phyloP scores from a whole-genome alignment of 2,329 filamentous ascomycete species.

The Hypoxylon sp. region DNA sequence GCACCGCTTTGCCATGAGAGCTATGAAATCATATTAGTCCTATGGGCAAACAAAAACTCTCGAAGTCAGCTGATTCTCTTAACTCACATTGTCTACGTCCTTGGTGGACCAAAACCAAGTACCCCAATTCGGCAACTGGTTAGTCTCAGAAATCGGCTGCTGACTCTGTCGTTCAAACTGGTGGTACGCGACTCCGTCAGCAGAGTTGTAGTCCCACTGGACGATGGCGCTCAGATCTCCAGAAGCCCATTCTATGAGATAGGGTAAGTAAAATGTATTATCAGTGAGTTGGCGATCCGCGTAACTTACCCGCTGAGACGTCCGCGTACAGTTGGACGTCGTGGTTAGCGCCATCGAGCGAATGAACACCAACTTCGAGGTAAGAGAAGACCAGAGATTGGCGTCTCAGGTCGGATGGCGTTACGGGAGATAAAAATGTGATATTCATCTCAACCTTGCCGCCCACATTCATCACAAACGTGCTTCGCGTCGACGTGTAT shows the following conservation, averaged over 20 bases:
- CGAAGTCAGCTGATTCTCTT: neutral
- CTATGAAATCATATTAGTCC: conserved; percentile 55
- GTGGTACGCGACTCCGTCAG: conserved; percentile 72
- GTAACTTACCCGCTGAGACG: conserved; percentile 73
- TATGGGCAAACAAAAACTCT: neutral
- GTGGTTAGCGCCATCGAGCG: conserved; percentile 73
- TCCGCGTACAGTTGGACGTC: conserved; percentile 80
- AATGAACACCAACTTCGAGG: conserved; percentile 73
- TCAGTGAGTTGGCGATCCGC: neutral
- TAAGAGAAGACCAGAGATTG: conserved; percentile 81
- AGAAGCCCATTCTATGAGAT: conserved; percentile 76
- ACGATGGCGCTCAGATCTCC: conserved; percentile 70
- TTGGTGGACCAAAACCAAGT: conserved; percentile 79
- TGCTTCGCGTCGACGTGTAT: conserved; percentile 80
- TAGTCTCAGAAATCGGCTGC: conserved; percentile 75
- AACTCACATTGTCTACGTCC: conserved; percentile 62
- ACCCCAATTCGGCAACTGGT: conserved; percentile 85
- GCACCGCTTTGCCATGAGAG: conserved; percentile 79
- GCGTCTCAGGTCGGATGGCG: conserved; percentile 73
- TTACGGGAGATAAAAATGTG: conserved; percentile 80
- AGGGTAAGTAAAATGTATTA: conserved; percentile 26
- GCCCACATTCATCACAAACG: conserved; percentile 76
- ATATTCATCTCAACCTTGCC: conserved; percentile 74
- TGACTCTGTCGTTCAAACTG: conserved; percentile 73
- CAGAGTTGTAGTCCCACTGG: conserved; percentile 72